Evolutionary conservation across 768 basidiomycete genomes (phyloP), one percentile per base, ranked within the genome.

Genomic region (Tylopilus vinaceipallidus): DNA sequence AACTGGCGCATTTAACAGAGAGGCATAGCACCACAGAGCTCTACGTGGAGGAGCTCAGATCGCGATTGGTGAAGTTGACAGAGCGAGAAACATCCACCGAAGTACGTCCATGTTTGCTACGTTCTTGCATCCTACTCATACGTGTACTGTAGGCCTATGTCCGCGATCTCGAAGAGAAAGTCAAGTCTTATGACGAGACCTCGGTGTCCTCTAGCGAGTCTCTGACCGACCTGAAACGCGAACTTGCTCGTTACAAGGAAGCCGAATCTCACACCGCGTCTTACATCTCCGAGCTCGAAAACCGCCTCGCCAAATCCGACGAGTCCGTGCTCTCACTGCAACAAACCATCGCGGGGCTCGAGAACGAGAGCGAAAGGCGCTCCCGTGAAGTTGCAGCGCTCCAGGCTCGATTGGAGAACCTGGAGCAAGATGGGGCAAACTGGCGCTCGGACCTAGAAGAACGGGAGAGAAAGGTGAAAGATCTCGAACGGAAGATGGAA

Each of bases 71-170:
- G 6, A 97, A 95, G 68, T 69, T 98, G 42, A 73, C 81, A 2
- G 95, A 98, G 66, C 75, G 95, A 47, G 97, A 98, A 67, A 79
- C 84, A 6, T 90, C 91, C 3, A 94, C 91, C 20, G 95, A 99
- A 80, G 93, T 91, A 61, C 61, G 78, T 66, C 13, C 14, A 42
- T 34, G 13, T 37, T 23, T 40, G 14, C 16, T 13, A 32, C 32
- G 17, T 37, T 19, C 4, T 49, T 30, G 34, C 23, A 27, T 26
- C 26, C 23, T 45, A 22, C 50, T 52, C 32, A 49, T 49, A n/a
- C 17, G 34, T 40, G 36, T 30, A 13, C 13, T 10, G 40, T 62
- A 95, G 92, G 88, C 88, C 2, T 98, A 98, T 66, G 84, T 98
- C 37, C 88, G 83, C 24, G 95, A 98, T 64, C 75, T 98, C 27